Conservation (phyloP, 2,329 filamentous ascomycete species). For the Alternaria novae-zelandiae region DNA sequence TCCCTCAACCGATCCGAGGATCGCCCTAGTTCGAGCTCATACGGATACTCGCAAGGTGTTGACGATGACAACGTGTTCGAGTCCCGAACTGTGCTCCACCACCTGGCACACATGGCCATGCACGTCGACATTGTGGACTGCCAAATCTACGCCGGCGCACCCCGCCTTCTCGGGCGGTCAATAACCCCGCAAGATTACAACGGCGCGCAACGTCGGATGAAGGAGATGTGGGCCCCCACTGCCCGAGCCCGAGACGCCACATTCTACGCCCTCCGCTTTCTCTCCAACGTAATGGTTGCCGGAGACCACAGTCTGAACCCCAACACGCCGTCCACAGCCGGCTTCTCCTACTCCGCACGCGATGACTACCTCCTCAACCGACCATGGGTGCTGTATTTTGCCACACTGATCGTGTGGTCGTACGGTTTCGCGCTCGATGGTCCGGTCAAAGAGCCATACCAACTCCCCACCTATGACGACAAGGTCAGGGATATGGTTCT, state of each 20-base stretch:
- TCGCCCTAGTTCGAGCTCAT: slow-evolving; percentile 33
- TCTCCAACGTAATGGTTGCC: slow-evolving; percentile 80
- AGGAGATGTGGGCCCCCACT: slow-evolving; percentile 85
- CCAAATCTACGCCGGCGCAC: slow-evolving; percentile 91
- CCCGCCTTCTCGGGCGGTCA: slow-evolving; percentile 80
- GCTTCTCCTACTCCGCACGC: slow-evolving; percentile 73
- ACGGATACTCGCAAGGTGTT: slow-evolving; percentile 38
- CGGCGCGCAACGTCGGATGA: slow-evolving; percentile 82
- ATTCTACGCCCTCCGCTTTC: slow-evolving; percentile 88
- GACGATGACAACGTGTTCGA: slow-evolving; percentile 80
- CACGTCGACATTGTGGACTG: slow-evolving; percentile 97
- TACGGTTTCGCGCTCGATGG: slow-evolving; percentile 94
- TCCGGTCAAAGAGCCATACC: slow-evolving; percentile 62
- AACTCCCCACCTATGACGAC: slow-evolving; percentile 66
- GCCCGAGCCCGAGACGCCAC: slow-evolving; percentile 88
- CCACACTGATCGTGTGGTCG: slow-evolving; percentile 89
- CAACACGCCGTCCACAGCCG: slow-evolving; percentile 35
- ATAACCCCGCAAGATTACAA: slow-evolving; percentile 84
- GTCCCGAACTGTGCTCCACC: slow-evolving; percentile 86
- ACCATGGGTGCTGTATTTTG: slow-evolving; percentile 95
- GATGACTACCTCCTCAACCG: slow-evolving; percentile 90
- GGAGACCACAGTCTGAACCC: slow-evolving; percentile 52
- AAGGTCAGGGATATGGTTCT: slow-evolving; percentile 78
- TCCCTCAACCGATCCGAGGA: slow-evolving; percentile 67
- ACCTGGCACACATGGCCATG: slow-evolving; percentile 96